These are phyloP conservation scores for Fraxinus ornus DNA, from an alignment of 305 asterid species.

Conservation along the genomic window DNA sequence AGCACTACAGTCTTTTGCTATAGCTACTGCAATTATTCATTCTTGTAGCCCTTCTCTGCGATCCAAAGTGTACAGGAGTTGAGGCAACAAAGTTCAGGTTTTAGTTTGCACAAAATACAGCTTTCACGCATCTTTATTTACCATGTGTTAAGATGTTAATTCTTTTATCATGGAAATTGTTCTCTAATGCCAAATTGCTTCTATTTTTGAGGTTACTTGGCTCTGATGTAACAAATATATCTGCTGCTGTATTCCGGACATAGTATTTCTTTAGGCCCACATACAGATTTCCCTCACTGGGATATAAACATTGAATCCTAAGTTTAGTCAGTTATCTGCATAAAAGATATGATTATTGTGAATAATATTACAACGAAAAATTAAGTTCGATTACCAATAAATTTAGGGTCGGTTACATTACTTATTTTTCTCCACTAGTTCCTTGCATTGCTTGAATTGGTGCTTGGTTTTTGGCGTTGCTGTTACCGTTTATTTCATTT, in stretches of 20 bases:
- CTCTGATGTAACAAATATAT: not conserved
- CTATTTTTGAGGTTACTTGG: not conserved
- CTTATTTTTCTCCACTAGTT: not conserved
- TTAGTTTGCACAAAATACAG: constrained; percentile 3
- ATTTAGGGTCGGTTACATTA: not conserved
- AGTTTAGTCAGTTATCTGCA: not conserved
- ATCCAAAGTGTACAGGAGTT: constrained; percentile 54
- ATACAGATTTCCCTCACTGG: not conserved
- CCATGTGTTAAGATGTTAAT: not conserved
- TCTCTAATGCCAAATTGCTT: constrained; percentile 9
- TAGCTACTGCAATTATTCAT: constrained; percentile 78
- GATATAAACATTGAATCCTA: not conserved
- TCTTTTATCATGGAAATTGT: not conserved
- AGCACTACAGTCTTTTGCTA: constrained; percentile 70
- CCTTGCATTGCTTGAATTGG: not conserved
- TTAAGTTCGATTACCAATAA: not conserved
- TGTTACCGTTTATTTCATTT: not conserved
- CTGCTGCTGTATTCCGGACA: not conserved
- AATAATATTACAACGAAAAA: not conserved
- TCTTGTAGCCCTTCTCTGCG: constrained; percentile 51
- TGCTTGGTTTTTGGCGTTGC: not conserved
- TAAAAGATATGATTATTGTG: not conserved
- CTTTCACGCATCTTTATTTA: not conserved
- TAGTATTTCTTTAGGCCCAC: not conserved
- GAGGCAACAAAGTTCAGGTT: constrained; percentile 26